Conservation (phyloP, 2,329 filamentous ascomycete species). For the Xylaria sp. region DNA sequence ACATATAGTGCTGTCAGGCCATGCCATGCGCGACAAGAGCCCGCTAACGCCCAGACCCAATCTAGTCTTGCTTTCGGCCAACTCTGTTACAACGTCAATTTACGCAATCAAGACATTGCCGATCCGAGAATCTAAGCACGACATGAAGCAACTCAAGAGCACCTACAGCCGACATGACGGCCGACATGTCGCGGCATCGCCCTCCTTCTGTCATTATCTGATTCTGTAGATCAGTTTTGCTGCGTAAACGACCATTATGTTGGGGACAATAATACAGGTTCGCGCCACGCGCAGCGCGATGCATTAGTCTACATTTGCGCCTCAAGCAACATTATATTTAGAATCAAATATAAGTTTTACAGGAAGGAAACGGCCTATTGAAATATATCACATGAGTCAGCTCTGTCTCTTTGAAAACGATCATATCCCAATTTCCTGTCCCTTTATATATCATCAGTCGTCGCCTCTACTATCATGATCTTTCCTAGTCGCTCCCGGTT, state of each 20-base stretch:
- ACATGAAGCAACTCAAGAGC: not conserved
- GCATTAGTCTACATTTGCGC: too few relatives aligned
- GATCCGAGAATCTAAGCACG: not conserved
- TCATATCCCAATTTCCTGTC: not conserved
- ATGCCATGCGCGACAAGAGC: not conserved
- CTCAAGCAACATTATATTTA: too few relatives aligned
- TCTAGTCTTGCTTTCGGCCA: not conserved
- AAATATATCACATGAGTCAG: not conserved
- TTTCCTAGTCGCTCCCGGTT: not conserved
- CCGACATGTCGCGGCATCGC: not conserved
- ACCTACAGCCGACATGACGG: not conserved
- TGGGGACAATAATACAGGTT: too few relatives aligned
- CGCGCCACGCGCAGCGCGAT: too few relatives aligned
- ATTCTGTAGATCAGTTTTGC: not conserved
- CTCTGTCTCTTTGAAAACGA: not conserved
- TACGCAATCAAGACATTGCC: not conserved
- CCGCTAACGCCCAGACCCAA: not conserved
- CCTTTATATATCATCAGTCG: too few relatives aligned
- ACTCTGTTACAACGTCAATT: slow-evolving; percentile 1
- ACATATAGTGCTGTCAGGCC: too few relatives aligned
- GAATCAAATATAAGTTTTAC: not conserved
- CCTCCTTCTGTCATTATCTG: not conserved
- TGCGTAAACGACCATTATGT: not conserved
- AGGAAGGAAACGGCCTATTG: not conserved
- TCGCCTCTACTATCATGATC: too few relatives aligned